Base-by-base conservation (phyloP, 495 filamentous ascomycete genomes). In the Neurospora sp. region DNA sequence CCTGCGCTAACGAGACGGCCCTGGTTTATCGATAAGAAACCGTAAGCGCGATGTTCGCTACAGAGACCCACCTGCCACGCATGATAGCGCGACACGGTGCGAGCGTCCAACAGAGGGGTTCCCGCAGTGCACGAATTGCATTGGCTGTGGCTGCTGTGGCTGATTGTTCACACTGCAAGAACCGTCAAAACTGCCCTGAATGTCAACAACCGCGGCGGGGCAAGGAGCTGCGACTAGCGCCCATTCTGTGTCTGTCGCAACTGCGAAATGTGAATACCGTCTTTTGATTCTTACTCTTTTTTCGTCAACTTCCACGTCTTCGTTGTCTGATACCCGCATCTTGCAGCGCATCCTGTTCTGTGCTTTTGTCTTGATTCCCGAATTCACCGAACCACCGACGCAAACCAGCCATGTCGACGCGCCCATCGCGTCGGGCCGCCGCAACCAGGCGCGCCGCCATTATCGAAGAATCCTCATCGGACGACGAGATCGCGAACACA, bases 351-450 rank as follows among this genome's bases (percentile, higher is more conserved):
- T 22, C 41, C 70, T 42, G 38, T 45, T 45, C 20, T 69, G 68
- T 38, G 18, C 22, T 61, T 18, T 35, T 35, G 27, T 0, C 27
- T 65, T 53, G 9, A 53, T 53, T 53, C 20, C 4, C 45, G 45
- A 12, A 53, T 53, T 61, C 2, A 61, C 8, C 22, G 27, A 61
- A 71, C 38, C 40, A 35, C 53, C 27, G 47, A 39, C 65, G 18
- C 42, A 70, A 14, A 65, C 0, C 53, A 38, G 22, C 70, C 77
- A 91, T 92, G 81, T 89, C 91, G 74, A 87, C 89, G 75, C 85
- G 94, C 78, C 89, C 93, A 31, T 89, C 92, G 71, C 89, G 94
- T 78, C 89, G 94, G 74, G 91, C 88, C 37, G 90, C 91, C 38
- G 79, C 53, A 65, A 8, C 91, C 38, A 87, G 91, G 69, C 89